Conservation (phyloP, 768 basidiomycete species). For the Chiua virens region DNA sequence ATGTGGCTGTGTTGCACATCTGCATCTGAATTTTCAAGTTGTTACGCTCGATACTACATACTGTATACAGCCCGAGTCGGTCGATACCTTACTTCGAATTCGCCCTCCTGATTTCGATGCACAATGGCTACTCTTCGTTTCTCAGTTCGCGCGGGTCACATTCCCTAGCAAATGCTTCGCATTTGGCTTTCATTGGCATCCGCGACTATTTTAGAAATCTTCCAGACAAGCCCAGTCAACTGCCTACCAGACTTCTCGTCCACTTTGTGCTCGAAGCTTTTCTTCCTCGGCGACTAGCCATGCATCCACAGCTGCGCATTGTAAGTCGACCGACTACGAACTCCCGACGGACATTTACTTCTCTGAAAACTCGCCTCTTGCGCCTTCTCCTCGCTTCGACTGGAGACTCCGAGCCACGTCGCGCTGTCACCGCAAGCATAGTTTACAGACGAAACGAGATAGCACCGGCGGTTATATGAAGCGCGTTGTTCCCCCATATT, state of each 20-base stretch:
- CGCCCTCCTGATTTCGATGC: constrained; percentile 11
- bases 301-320: constrained; percentile 6
- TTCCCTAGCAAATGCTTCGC: constrained; percentile 5
- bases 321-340: constrained; percentile 16
- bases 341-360: constrained; percentile 31
- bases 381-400: constrained; percentile 46
- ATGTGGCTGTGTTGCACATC: constrained; percentile 17
- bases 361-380: constrained; percentile 29
- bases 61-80: too few relatives aligned
- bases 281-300: constrained; percentile 11
- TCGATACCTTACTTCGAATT: not conserved
- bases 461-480: constrained; percentile 30
- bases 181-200: constrained; percentile 32
- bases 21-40: not conserved
- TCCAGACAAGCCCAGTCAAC: constrained; percentile 6
- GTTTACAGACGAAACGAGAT: constrained; percentile 7
- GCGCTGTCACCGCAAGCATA: constrained; percentile 26
- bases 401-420: constrained; percentile 61
- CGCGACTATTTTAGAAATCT: constrained; percentile 28
- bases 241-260: not conserved
- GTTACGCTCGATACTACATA: too few relatives aligned
- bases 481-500: constrained; percentile 39
- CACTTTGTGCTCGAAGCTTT: constrained; percentile 8
- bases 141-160: not conserved
- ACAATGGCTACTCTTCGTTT: constrained; percentile 7